Conservation (phyloP, 2,329 filamentous ascomycete genomes). For the Cephalotrichum gorgonifer region DNA sequence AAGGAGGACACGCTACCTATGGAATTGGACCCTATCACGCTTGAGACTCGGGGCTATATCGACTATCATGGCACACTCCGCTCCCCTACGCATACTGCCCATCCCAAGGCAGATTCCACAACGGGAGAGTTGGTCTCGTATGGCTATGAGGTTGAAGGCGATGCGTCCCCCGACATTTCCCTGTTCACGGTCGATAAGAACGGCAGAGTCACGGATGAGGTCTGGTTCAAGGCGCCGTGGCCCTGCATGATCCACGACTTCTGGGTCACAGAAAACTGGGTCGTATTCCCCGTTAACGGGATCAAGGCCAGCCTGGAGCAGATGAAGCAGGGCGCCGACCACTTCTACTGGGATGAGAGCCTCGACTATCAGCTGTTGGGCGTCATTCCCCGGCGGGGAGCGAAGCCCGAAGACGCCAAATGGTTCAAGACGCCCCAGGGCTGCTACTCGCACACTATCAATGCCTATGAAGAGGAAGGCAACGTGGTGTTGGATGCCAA, state of each 20-base stretch:
- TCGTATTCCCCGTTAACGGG: background rate
- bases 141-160: slow-evolving; percentile 29
- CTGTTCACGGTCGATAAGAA: slow-evolving; percentile 19
- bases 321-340: background rate
- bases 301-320: background rate
- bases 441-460: slow-evolving; percentile 1
- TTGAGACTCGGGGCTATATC: no score
- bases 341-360: slow-evolving; percentile 1
- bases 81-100: no score
- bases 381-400: background rate
- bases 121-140: slow-evolving; percentile 27
- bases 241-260: slow-evolving; percentile 30
- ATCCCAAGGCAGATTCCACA: no score
- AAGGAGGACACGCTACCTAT: no score
- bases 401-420: slow-evolving; percentile 1
- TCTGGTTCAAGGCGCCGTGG: slow-evolving; percentile 23
- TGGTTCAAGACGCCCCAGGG: slow-evolving; percentile 2
- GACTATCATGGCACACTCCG: no score
- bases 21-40: no score
- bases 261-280: slow-evolving; percentile 19
- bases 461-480: background rate
- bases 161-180: slow-evolving; percentile 25
- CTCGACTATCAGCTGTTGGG: slow-evolving; percentile 1
- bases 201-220: slow-evolving; percentile 18
- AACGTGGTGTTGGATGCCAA: slow-evolving; percentile 2